Base-by-base conservation (phyloP, 1,284 basidiomycete species). In the Cutaneotrichosporon mucoides region DNA sequence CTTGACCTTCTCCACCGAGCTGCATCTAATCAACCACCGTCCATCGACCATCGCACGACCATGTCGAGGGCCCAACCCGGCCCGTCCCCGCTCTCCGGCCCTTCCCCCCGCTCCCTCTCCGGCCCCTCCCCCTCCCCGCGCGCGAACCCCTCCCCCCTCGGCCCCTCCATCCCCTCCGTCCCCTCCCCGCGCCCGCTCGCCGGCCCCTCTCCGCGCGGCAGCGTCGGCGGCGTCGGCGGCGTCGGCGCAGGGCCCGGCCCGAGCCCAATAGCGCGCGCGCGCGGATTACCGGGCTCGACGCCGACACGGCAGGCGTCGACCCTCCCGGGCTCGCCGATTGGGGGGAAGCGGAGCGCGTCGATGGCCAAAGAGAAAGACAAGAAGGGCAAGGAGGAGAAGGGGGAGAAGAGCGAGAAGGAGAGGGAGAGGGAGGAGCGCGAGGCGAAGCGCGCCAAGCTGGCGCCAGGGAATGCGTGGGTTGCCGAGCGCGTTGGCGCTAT, bases 381-480 rank as follows among this genome's bases (percentile, higher is more conserved):
- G 10, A 42, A 40, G 7, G 13, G 24, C n/a, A 46, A 51, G 15
- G 24, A 36, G n/a, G 37, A n/a, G 8, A 43, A 41, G 15, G 24
- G 24, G 24, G 45, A 47, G 10, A 47, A 40, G 38, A 12, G 12
- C 38, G 12, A 40, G 10, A 42, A 40, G 7, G 13, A 38, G 13
- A 46, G 45, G 15, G 24, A 36, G n/a, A 16, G 9, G 8, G 36
- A 41, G 15, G 55, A 43, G n/a, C 35, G 55, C n/a, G 58, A 55
- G 5, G 47, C 55, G 8, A 63, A 64, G 57, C 46, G 46, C 41
- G 35, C 34, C 8, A 66, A 62, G 35, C 46, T 66, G 8, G 55
- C 61, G 6, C 63, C 65, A 12, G 70, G 70, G 7, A 62, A 64
- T 2, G 56, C 55, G 9, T 72, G 70, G 70, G 59, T 72, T 41